phyloP scores from a whole-genome alignment of 2,329 filamentous ascomycete species.

The Volutella citrinella region DNA sequence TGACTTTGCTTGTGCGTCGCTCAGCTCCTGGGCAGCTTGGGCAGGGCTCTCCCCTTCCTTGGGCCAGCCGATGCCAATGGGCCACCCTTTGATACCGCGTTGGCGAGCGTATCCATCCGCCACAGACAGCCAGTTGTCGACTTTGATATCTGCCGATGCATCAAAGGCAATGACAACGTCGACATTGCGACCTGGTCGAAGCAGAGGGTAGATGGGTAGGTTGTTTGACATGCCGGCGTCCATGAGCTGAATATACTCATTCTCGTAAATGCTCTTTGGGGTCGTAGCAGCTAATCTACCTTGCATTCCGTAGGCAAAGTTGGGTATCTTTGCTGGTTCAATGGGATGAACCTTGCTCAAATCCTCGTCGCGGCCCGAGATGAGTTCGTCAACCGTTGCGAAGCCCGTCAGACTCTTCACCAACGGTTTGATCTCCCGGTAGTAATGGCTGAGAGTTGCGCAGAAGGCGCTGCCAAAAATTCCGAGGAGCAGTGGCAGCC shows the following conservation, averaged over 20 bases:
- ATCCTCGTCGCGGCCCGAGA: slow-evolving; percentile 79
- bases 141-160: slow-evolving; percentile 86
- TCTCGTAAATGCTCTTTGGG: slow-evolving; percentile 71
- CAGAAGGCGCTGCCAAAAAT: slow-evolving; percentile 98
- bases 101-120: slow-evolving; percentile 91
- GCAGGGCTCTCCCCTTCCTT: slow-evolving; percentile 55
- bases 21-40: slow-evolving; percentile 62
- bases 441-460: slow-evolving; percentile 92
- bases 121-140: slow-evolving; percentile 94
- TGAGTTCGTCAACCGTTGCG: slow-evolving; percentile 72
- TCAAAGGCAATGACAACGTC: slow-evolving; percentile 93
- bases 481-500: slow-evolving; percentile 80
- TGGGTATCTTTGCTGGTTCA: slow-evolving; percentile 85
- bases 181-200: slow-evolving; percentile 82
- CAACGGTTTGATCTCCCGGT: slow-evolving; percentile 85
- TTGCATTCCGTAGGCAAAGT: slow-evolving; percentile 81
- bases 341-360: slow-evolving; percentile 92
- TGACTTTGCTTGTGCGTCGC: slow-evolving; percentile 60
- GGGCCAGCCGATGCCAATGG: slow-evolving; percentile 92
- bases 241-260: slow-evolving; percentile 78
- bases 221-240: slow-evolving; percentile 99
- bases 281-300: slow-evolving; percentile 70
- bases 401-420: slow-evolving; percentile 74
- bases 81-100: slow-evolving; percentile 91
- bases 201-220: slow-evolving; percentile 88